Percentiles rank a stretch among this genome's conserved stretches.
Conservation (phyloP, 176 grass and related monocot species). For the Bromus sterilis region DNA sequence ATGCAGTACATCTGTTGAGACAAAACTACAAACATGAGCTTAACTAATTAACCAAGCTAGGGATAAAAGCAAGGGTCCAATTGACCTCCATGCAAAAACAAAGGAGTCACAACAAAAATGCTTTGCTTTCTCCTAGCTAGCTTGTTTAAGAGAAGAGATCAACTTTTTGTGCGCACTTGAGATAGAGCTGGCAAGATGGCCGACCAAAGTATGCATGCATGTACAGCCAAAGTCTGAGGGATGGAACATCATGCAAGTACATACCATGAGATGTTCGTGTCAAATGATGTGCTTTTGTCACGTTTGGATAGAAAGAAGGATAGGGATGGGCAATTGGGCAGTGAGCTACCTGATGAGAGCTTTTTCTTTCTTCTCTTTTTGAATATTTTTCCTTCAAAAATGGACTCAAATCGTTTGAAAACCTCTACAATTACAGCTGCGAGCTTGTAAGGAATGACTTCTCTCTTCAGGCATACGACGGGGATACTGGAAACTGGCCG, state of each 20-base stretch:
- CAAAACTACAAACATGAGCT: neutral
- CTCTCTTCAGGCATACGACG: neutral
- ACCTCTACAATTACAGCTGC: neutral
- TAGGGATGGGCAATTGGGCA: conserved; percentile 22
- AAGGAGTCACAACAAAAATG: neutral
- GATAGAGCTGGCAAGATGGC: conserved; percentile 17
- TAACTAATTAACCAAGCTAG: neutral
- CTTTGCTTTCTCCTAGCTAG: neutral
- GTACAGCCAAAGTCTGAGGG: conserved; percentile 39
- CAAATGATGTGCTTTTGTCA: conserved; percentile 76
- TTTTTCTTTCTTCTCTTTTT: neutral
- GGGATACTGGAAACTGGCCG: neutral
- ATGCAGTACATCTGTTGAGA: neutral
- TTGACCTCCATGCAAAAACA: conserved; percentile 3
- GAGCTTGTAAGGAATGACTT: neutral
- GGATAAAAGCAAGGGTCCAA: neutral
- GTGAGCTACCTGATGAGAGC: neutral
- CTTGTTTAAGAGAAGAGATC: conserved; percentile 18
- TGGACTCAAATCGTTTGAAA: neutral
- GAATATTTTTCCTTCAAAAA: neutral
- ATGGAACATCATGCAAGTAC: conserved; percentile 39
- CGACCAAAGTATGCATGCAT: conserved; percentile 38
- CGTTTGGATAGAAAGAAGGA: conserved; percentile 44
- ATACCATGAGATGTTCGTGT: conserved; percentile 70
- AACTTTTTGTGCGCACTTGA: conserved; percentile 59